These are phyloP conservation scores for Leccinum olivaceopallidum DNA, from an alignment of 768 basidiomycete species.

Conservation along the genomic window DNA sequence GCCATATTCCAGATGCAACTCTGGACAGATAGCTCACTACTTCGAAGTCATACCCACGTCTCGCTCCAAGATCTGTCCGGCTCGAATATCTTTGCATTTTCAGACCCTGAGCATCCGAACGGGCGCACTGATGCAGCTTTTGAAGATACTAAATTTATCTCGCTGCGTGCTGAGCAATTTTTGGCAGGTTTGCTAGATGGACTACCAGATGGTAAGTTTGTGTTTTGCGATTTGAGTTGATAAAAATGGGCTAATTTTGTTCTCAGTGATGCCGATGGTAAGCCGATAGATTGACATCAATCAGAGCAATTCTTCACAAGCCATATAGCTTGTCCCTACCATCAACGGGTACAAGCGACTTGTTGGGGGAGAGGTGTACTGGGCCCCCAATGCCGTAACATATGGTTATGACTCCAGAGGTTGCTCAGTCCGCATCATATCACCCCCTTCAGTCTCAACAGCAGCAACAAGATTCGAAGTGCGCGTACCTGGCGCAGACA, in stretches of 20 bases:
- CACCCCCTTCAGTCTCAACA: conserved; percentile 82
- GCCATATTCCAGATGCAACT: conserved; percentile 22
- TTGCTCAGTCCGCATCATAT: conserved; percentile 89
- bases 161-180: conserved; percentile 85
- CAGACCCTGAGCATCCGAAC: conserved; percentile 54
- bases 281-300: conserved; percentile 18
- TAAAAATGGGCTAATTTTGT: conserved; percentile 3
- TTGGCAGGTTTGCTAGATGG: conserved; percentile 92
- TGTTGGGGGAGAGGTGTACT: conserved; percentile 89
- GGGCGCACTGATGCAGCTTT: conserved; percentile 73
- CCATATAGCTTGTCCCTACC: conserved; percentile 71
- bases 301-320: background rate
- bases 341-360: conserved; percentile 98
- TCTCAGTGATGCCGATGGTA: conserved; percentile 81
- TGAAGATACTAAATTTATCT: conserved; percentile 83
- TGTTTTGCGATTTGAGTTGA: background rate
- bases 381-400: conserved; percentile 91
- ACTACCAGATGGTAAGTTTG: conserved; percentile 73
- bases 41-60: conserved; percentile 82
- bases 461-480: conserved; percentile 89
- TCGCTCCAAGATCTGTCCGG: conserved; percentile 72
- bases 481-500: conserved; percentile 94
- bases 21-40: conserved; percentile 1
- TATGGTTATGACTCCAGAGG: conserved; percentile 96
- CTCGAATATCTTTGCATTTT: conserved; percentile 77